These are phyloP conservation scores for Drechslerella stenobrocha DNA, from an alignment of 2,329 filamentous ascomycete species.

Conservation along the genomic window DNA sequence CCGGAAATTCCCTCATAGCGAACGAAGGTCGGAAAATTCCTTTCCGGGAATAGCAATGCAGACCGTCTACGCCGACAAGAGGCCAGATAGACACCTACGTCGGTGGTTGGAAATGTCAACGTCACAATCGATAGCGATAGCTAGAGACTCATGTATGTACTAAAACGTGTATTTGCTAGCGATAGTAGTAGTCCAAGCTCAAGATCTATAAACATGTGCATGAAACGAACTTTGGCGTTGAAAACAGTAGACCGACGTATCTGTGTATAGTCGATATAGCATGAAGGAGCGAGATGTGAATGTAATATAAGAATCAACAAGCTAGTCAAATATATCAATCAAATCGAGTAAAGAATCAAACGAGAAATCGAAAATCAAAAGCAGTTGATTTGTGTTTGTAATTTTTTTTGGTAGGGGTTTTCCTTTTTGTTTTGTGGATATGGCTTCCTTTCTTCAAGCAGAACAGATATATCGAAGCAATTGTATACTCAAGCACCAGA, in stretches of 20 bases:
- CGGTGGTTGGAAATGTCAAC: too few species aligned
- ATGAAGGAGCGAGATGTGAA: slow-evolving; percentile 25
- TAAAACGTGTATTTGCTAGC: slow-evolving; percentile 11
- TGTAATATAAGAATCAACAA: slow-evolving; percentile 9
- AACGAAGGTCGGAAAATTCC: slow-evolving; percentile 1
- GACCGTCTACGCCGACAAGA: not conserved
- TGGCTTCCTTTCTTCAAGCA: slow-evolving; percentile 4
- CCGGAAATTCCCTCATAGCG: slow-evolving; percentile 48
- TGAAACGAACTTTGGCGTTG: slow-evolving; percentile 30
- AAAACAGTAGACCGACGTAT: slow-evolving; percentile 10
- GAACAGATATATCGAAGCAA: slow-evolving; percentile 20
- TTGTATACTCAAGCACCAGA: slow-evolving; percentile 45
- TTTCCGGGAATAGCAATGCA: not conserved
- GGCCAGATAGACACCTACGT: too few species aligned
- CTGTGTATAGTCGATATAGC: slow-evolving; percentile 5
- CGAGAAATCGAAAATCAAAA: slow-evolving; percentile 19
- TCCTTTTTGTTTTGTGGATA: slow-evolving; percentile 15
- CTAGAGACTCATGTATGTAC: not conserved
- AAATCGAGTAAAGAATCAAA: not conserved
- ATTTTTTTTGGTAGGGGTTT: slow-evolving; percentile 19
- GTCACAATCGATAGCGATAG: too few species aligned
- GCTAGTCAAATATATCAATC: slow-evolving; percentile 1
- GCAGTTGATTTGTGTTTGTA: slow-evolving; percentile 19
- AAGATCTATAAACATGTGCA: slow-evolving; percentile 45
- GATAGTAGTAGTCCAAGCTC: slow-evolving; percentile 17